phyloP scores from a whole-genome alignment of 2,329 filamentous ascomycete genomes.

The Teratosphaeria pseudoeucalypti region DNA sequence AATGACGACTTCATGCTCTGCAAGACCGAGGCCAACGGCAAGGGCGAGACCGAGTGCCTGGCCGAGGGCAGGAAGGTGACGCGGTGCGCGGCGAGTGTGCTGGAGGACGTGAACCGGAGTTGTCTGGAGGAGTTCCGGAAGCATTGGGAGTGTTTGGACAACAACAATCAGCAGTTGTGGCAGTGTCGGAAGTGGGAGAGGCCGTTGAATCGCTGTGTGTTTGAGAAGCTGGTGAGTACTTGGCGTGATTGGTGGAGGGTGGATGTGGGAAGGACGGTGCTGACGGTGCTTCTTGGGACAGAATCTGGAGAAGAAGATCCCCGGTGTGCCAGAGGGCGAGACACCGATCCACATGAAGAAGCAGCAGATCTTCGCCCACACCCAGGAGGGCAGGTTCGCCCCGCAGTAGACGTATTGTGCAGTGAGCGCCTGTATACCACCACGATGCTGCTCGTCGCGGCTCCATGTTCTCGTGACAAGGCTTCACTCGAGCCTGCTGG shows the following conservation, averaged over 20 bases:
- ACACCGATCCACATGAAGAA: slow-evolving; percentile 39
- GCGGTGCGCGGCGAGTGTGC: slow-evolving; percentile 89
- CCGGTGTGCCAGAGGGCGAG: slow-evolving; percentile 39
- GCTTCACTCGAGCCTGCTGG: neutral
- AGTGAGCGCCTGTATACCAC: neutral
- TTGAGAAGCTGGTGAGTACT: slow-evolving; percentile 75
- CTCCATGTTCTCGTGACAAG: neutral
- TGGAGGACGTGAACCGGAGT: slow-evolving; percentile 92
- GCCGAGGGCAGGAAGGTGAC: slow-evolving; percentile 95
- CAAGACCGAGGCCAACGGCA: slow-evolving; percentile 87
- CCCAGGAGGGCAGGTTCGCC: neutral
- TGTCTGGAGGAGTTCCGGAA: slow-evolving; percentile 83
- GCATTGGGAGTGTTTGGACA: slow-evolving; percentile 92
- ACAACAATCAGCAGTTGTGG: slow-evolving; percentile 97
- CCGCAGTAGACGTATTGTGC: neutral
- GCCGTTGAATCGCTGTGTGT: slow-evolving; percentile 90
- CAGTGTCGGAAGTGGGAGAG: slow-evolving; percentile 83
- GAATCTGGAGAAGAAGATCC: slow-evolving; percentile 44
- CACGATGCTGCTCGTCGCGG: neutral
- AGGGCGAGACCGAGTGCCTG: slow-evolving; percentile 87
- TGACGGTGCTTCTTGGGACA: slow-evolving; percentile 12
- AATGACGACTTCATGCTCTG: slow-evolving; percentile 99
- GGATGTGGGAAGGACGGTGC: neutral
- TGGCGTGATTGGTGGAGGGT: neutral
- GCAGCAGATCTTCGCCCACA: slow-evolving; percentile 32